These are phyloP conservation scores for Schizochytrium sp. DNA, from an alignment of 108 stramenopile species.

Conservation along the genomic window DNA sequence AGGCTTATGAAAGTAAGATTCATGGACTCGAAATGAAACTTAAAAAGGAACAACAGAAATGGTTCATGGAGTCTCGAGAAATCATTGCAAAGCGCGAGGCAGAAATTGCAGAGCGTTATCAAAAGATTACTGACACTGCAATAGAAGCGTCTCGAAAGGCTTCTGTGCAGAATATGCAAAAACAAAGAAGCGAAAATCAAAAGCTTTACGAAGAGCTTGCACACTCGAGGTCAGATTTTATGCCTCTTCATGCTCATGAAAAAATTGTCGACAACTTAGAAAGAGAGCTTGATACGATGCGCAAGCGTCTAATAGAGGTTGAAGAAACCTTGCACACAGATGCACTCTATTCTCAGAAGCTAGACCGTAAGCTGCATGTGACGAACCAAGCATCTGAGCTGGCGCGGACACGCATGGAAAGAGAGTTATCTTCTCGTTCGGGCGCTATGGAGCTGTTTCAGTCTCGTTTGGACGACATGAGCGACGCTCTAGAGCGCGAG, in stretches of 20 bases:
- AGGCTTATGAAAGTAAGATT: neutral
- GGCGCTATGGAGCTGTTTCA: neutral
- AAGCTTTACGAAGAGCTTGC: neutral
- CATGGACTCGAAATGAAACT: neutral
- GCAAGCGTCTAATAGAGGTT: neutral
- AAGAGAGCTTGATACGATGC: neutral
- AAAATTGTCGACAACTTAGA: neutral
- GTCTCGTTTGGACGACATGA: neutral
- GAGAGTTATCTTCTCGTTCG: neutral
- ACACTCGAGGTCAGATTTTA: too few relatives aligned
- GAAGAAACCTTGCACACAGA: neutral
- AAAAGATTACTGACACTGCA: neutral
- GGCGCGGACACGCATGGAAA: neutral
- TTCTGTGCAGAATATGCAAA: neutral
- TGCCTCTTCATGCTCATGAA: neutral
- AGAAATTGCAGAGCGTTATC: neutral
- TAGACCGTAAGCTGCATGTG: neutral
- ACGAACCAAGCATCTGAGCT: conserved; percentile 20
- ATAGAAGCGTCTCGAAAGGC: neutral
- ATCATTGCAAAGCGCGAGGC: conserved; percentile 27
- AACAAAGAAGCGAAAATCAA: neutral
- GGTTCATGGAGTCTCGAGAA: neutral
- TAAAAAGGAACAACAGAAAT: conserved; percentile 7
- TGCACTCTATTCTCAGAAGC: neutral
- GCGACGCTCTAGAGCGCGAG: neutral